Evolutionary conservation across 23 red algal genomes (phyloP).

Genomic region (Gracilaria domingensis): DNA sequence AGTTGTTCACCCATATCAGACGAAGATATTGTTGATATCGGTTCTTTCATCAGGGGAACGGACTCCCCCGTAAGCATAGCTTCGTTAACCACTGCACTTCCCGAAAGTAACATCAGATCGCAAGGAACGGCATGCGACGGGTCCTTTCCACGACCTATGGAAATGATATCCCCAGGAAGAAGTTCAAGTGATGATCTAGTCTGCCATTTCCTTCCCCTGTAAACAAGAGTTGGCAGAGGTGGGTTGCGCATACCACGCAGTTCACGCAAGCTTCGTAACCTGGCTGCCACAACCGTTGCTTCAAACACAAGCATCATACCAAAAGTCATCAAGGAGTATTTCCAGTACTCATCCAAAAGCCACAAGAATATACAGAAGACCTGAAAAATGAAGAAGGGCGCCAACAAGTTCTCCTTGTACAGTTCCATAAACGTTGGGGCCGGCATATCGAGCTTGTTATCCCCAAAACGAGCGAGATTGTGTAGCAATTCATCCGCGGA

Average conservation of each 20-base stretch:
- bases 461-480: slow-evolving; percentile 57
- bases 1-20: slow-evolving; percentile 46
- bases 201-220: slow-evolving; percentile 80
- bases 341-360: slow-evolving; percentile 94
- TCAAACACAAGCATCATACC: slow-evolving; percentile 98
- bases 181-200: slow-evolving; percentile 77
- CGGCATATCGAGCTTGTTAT: slow-evolving; percentile 92
- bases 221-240: slow-evolving; percentile 69
- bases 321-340: slow-evolving; percentile 92
- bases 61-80: slow-evolving; percentile 98
- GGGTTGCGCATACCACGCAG: slow-evolving; percentile 93
- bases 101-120: slow-evolving; percentile 87
- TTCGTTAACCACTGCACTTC: slow-evolving; percentile 92
- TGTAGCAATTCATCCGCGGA: slow-evolving; percentile 58
- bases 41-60: slow-evolving; percentile 97
- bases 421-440: slow-evolving; percentile 91
- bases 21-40: slow-evolving; percentile 46
- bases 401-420: slow-evolving; percentile 89
- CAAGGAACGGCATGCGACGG: slow-evolving; percentile 90
- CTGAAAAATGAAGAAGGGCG: slow-evolving; percentile 98
- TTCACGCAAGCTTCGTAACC: slow-evolving; percentile 90
- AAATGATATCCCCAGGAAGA: slow-evolving; percentile 94
- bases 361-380: slow-evolving; percentile 96
- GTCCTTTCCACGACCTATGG: slow-evolving; percentile 68
- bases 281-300: slow-evolving; percentile 84